A percentile compares a stretch with the other conserved stretches of the same genome.
Conservation (phyloP, 352 stramenopile species). For the Thalassiosira oceanica region DNA sequence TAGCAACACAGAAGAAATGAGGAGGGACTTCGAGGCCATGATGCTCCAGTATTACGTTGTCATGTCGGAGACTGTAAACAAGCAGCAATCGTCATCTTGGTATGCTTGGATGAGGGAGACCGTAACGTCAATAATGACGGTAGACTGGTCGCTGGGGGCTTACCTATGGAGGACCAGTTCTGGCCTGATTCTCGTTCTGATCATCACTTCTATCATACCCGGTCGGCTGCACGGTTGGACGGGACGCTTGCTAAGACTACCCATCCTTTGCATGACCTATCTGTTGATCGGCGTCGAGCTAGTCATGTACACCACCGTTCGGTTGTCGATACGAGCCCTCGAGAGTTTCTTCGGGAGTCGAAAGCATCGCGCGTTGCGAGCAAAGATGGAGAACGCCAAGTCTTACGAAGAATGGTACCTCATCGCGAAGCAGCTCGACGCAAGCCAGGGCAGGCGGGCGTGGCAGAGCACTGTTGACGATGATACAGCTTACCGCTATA, state of each 20-base stretch:
- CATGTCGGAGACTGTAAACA: constrained; percentile 8
- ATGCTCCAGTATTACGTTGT: constrained; percentile 42
- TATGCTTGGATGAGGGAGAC: constrained; percentile 24
- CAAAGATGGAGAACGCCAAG: constrained; percentile 48
- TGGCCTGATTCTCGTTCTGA: constrained; percentile 48
- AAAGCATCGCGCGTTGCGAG: constrained; percentile 61
- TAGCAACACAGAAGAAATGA: constrained; percentile 42
- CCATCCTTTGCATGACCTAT: constrained; percentile 74
- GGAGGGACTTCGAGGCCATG: constrained; percentile 27
- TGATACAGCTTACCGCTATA: constrained; percentile 66
- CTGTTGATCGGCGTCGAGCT: constrained; percentile 74
- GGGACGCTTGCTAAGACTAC: constrained; percentile 67
- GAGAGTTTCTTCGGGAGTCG: constrained; percentile 64
- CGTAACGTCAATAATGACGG: constrained; percentile 30
- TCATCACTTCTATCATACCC: constrained; percentile 61
- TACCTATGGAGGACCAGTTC: constrained; percentile 49
- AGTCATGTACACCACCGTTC: constrained; percentile 66
- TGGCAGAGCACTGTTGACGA: constrained; percentile 60
- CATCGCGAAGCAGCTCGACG: constrained; percentile 61
- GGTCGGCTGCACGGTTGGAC: constrained; percentile 61
- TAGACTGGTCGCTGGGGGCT: constrained; percentile 32
- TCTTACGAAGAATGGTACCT: constrained; percentile 75
- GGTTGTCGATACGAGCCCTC: constrained; percentile 59
- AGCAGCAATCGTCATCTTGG: constrained; percentile 25
- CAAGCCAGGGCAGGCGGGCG: constrained; percentile 60